A percentile compares a stretch with the other conserved stretches of the same genome.
Evolutionary conservation across 345 rosid species (phyloP).

Genomic region (Firmiana major): DNA sequence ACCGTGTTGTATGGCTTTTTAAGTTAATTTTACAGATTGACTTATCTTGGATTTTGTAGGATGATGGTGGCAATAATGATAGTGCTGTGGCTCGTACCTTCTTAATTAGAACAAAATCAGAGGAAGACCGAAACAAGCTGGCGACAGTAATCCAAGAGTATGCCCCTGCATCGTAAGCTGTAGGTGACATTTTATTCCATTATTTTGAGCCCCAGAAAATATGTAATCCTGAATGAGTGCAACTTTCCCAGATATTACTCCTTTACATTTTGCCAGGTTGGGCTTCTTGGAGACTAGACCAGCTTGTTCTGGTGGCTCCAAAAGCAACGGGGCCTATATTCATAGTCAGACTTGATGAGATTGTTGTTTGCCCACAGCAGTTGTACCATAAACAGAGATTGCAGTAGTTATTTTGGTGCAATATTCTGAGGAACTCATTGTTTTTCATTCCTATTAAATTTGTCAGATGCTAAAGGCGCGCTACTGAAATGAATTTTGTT

Average conservation of each 20-base stretch:
- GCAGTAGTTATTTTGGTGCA: not conserved
- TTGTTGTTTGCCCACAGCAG: constrained; percentile 15
- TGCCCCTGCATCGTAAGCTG: constrained; percentile 58
- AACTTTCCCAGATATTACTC: not conserved
- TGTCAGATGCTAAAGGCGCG: not conserved
- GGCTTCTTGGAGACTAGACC: constrained; percentile 11
- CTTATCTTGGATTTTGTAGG: constrained; percentile 40
- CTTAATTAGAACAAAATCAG: constrained; percentile 67
- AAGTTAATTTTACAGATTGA: not conserved
- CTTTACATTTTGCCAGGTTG: constrained; percentile 21
- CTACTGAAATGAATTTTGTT: not conserved
- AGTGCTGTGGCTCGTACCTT: constrained; percentile 66
- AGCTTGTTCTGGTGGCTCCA: constrained; percentile 9
- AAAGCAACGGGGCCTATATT: constrained; percentile 20
- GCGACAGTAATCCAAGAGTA: constrained; percentile 74
- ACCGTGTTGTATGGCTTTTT: not conserved
- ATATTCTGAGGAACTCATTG: not conserved
- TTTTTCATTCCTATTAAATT: not conserved
- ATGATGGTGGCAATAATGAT: constrained; percentile 42
- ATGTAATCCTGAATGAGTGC: constrained; percentile 1
- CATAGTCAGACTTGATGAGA: constrained; percentile 1
- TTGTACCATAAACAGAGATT: constrained; percentile 22
- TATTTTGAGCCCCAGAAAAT: constrained; percentile 6
- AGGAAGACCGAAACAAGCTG: constrained; percentile 72
- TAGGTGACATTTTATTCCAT: constrained; percentile 3